Evolutionary conservation across 1,284 basidiomycete genomes (phyloP), one percentile per base, ranked within the genome.

Genomic region (Papiliotrema terrestris): DNA sequence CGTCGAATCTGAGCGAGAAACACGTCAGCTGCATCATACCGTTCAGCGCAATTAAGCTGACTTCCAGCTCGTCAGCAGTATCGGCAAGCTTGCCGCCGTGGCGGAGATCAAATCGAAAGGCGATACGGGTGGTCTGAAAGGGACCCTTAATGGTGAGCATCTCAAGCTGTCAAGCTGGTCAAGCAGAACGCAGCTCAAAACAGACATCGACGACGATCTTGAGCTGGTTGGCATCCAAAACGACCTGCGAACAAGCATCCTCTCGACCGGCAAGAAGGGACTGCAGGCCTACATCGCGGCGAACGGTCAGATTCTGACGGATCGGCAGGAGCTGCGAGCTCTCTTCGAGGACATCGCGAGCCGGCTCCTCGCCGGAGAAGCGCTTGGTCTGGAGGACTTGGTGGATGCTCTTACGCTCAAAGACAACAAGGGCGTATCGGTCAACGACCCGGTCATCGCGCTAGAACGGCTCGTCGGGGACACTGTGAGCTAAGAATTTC

Each of bases 41-140:
- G 14, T 35, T 46, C n/a, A n/a, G n/a, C 8, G 17, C 13, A 26
- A 4, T 29, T 9, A 37, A 23, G 5, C n/a, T 45, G 42, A 43
- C 54, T 69, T 26, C 32, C 68, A 96, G 90, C 80, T 95, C 48
- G 87, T 93, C 81, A 82, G 95, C 52, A 94, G 91, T 67, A 84
- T 98, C 29, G 88, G 88, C 43, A 98, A 98, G 77, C 82, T 98
- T 6, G 81, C 88, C 0, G 84, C 89, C 55, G 80, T 97, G 8
- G 88, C 89, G 8, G 83, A 88, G 56, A 71, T 86, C 56, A 84
- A 86, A 41, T 43, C 62, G 9, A 63, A 73, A 19, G 68, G 66
- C 15, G 54, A 57, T 11, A 51, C 52, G 1, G 45, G 48, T 5
- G 43, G 44, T 13, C 57, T 59, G 6, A 59, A 58, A 39, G 49